A percentile compares a stretch with the other conserved stretches of the same genome.
These are phyloP conservation scores for Elaphomyces granulatus DNA, from an alignment of 495 filamentous ascomycete genomes.

Conservation along the genomic window DNA sequence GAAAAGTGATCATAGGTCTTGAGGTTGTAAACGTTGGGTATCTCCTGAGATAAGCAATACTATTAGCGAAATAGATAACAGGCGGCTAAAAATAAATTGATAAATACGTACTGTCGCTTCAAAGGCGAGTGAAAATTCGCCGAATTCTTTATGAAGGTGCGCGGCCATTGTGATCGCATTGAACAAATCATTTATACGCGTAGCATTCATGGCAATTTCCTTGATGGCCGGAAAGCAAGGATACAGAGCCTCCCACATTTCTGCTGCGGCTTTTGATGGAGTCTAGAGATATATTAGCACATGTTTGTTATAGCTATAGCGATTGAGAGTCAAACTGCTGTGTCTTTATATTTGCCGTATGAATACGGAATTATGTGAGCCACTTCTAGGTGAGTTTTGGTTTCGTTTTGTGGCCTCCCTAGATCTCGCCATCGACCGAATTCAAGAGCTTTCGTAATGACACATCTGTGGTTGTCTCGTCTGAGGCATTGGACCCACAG, in stretches of 20 bases:
- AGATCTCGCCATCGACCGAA: not conserved
- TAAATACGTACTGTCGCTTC: not conserved
- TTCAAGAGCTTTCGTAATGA: not conserved
- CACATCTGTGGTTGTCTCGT: not conserved
- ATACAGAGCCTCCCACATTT: not conserved
- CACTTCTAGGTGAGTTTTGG: not conserved
- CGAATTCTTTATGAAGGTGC: not conserved
- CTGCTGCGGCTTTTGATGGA: not conserved
- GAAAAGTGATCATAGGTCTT: not conserved
- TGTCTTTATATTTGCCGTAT: not conserved
- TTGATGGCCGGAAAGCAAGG: not conserved
- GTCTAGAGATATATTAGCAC: not conserved
- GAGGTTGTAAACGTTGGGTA: not conserved
- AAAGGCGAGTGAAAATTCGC: conserved; percentile 3
- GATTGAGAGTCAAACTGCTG: no score
- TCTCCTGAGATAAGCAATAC: not conserved
- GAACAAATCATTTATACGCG: not conserved
- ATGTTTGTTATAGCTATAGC: no score
- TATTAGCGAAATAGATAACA: no score
- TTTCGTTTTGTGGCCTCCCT: not conserved
- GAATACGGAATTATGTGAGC: not conserved
- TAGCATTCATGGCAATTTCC: not conserved
- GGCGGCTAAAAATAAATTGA: no score
- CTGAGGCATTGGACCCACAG: not conserved
- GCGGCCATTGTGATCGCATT: conserved; percentile 2